Percentiles rank a stretch among this genome's conserved stretches.
These are phyloP conservation scores for Vitis rotundifolia DNA, from an alignment of 164 flowering plant genomes.

Conservation along the genomic window DNA sequence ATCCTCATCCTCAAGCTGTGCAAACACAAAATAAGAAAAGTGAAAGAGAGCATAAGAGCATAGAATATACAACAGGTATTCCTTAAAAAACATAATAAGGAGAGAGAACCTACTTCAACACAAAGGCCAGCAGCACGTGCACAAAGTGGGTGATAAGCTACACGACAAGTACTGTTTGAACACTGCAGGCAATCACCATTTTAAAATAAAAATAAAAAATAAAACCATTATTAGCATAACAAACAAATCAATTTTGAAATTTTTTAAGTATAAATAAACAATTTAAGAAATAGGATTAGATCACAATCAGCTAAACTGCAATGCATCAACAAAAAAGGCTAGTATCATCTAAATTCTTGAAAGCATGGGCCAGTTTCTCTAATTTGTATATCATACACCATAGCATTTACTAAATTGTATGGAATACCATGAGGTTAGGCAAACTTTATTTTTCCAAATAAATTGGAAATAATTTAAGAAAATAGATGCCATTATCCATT, in stretches of 20 bases:
- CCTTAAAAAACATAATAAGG: background rate
- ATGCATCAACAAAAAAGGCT: too few species aligned
- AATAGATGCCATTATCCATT: too few species aligned
- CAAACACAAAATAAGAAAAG: slow-evolving; percentile 8
- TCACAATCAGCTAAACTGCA: too few species aligned
- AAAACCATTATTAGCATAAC: background rate
- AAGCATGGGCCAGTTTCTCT: too few species aligned
- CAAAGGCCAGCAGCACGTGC: slow-evolving; percentile 99
- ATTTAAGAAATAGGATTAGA: too few species aligned
- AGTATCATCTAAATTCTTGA: too few species aligned
- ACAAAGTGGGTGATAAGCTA: slow-evolving; percentile 99
- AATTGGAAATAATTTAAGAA: too few species aligned
- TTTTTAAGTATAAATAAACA: too few species aligned
- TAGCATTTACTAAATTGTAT: too few species aligned
- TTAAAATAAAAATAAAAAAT: background rate
- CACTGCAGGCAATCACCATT: slow-evolving; percentile 52
- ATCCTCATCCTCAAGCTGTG: slow-evolving; percentile 91
- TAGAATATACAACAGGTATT: background rate
- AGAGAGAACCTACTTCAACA: slow-evolving; percentile 70
- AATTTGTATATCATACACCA: too few species aligned
- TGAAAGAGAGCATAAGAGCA: background rate
- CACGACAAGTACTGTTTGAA: slow-evolving; percentile 78
- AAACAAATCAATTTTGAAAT: background rate
- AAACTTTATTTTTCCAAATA: too few species aligned
- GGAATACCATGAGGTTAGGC: too few species aligned